Conservation (phyloP, 2,329 filamentous ascomycete species). For the Chlorencoelia australis region DNA sequence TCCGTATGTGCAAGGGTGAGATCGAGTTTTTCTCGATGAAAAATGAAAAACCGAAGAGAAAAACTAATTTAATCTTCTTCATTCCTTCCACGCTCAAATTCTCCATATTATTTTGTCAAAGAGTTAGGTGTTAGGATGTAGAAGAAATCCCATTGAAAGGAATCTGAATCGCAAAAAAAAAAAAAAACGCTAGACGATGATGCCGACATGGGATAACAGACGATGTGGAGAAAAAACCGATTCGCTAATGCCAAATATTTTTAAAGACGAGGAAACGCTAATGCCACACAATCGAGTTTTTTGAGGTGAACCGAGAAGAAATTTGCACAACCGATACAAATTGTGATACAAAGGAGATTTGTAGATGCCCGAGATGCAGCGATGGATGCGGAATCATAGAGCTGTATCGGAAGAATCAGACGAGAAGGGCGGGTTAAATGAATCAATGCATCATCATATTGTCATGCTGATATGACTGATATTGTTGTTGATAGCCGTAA, state of each 20-base stretch:
- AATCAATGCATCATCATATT: slow-evolving; percentile 25
- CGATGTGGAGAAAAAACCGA: slow-evolving; percentile 5
- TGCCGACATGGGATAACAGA: too few species aligned
- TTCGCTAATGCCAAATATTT: slow-evolving; percentile 10
- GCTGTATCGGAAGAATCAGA: background rate
- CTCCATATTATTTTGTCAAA: too few species aligned
- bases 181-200: too few species aligned
- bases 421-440: background rate
- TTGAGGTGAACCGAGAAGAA: slow-evolving; percentile 2
- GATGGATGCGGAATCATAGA: background rate
- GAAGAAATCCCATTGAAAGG: too few species aligned
- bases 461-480: slow-evolving; percentile 37
- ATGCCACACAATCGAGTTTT: slow-evolving; percentile 6
- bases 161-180: too few species aligned
- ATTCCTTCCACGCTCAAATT: too few species aligned
- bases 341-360: slow-evolving; percentile 7
- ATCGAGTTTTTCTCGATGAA: background rate
- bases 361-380: slow-evolving; percentile 1
- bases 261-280: slow-evolving; percentile 2
- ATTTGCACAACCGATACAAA: slow-evolving; percentile 9
- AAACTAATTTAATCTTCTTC: too few species aligned
- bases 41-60: background rate
- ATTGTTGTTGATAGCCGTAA: slow-evolving; percentile 33
- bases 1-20: background rate
- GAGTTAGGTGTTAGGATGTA: too few species aligned